Evolutionary conservation across 148 eudicot species (phyloP), one percentile per base, ranked within the genome.

Genomic region (Tetragonia tetragonoides): DNA sequence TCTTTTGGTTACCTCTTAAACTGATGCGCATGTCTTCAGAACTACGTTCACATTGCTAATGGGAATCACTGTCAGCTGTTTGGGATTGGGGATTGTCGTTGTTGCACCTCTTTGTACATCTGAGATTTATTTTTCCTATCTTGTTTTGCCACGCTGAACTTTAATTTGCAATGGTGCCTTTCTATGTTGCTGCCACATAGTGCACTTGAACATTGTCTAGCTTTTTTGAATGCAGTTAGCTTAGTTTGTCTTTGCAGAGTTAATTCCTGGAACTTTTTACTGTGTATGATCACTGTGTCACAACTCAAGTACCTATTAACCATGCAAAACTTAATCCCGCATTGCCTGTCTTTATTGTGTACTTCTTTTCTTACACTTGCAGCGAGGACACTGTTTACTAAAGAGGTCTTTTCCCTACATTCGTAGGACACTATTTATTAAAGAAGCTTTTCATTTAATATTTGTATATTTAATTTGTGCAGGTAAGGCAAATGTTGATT

Each of bases 401-500:
- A 20, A 18, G 66, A 62, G 34, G 68, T 28, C 46, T 28, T 75
- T 51, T 63, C 34, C 34, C 34, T 28, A 28, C 34, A 28, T 28
- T 28, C 34, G 34, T 28, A 68, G 64, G 66, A 57, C 54, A 41
- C 53, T 49, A 2, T 6, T 49, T 24, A 54, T 39, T 63, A 57
- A 20, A 18, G 66, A 62, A 41, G 68, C 46, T 28, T 75, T 51
- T 63, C 34, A 23, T 34, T 57, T 17, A 49, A 64, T n/a, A 7
- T 40, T 53, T 11, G 39, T 68, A 17, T 15, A 18, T 80, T 71
- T 74, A 73, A 64, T 73, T 75, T 81, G 79, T 70, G 73, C 89
- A 95, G 99, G 99, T 95, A 57, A 93, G 92, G 85, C 94, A 89
- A 93, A 95, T 95, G 99, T 81, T 95, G 78, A 89, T 95, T 73